These are phyloP conservation scores for Allium fistulosum DNA, from an alignment of 106 monocot genomes.

Conservation along the genomic window DNA sequence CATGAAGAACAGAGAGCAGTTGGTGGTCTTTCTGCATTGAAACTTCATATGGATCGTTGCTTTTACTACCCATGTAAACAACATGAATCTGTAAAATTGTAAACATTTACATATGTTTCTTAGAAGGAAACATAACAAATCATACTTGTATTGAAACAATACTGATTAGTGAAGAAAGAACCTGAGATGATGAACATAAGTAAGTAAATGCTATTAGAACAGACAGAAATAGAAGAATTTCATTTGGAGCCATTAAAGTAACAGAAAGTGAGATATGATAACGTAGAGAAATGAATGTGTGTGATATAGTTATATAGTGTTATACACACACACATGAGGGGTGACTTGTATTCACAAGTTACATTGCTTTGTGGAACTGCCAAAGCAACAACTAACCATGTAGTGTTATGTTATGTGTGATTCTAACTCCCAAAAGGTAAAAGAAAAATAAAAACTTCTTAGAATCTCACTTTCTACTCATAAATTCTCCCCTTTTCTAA, in stretches of 20 bases:
- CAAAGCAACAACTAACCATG: neutral
- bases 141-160: neutral
- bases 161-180: neutral
- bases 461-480: too few relatives aligned
- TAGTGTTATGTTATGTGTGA: too few relatives aligned
- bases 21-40: constrained; percentile 37
- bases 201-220: neutral
- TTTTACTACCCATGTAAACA: constrained; percentile 71
- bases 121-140: neutral
- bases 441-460: too few relatives aligned
- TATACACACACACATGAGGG: neutral
- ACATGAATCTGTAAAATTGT: constrained; percentile 48
- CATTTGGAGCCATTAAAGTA: constrained; percentile 8
- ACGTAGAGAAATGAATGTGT: too few relatives aligned
- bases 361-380: constrained; percentile 12
- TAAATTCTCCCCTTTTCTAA: too few relatives aligned
- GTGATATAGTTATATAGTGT: too few relatives aligned
- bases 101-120: neutral
- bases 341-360: constrained; percentile 1
- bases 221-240: constrained; percentile 4
- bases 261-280: neutral
- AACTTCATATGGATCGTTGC: constrained; percentile 34
- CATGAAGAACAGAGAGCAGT: constrained; percentile 66
- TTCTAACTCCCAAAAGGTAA: too few relatives aligned
- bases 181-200: constrained; percentile 9